phyloP scores from a whole-genome alignment of 805 yeast genomes.

The Candida argentea region DNA sequence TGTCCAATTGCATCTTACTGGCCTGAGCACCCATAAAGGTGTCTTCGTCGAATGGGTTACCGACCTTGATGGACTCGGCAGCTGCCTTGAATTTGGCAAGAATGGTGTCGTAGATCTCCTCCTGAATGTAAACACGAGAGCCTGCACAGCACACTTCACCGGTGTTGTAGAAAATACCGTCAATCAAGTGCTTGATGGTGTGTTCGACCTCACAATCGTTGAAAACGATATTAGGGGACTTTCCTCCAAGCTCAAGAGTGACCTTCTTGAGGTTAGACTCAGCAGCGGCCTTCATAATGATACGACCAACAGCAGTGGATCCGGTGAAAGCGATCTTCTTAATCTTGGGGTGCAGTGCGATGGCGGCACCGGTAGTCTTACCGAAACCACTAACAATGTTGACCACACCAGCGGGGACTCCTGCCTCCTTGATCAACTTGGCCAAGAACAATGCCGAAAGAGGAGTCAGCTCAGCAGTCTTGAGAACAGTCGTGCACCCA shows the following conservation, averaged over 20 bases:
- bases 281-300: constrained; percentile 73
- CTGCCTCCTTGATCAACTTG: constrained; percentile 64
- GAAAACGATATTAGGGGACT: constrained; percentile 85
- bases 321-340: constrained; percentile 94
- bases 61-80: constrained; percentile 52
- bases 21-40: constrained; percentile 91
- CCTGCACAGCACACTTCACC: constrained; percentile 97
- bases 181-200: constrained; percentile 65
- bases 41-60: constrained; percentile 74
- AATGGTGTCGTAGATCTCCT: constrained; percentile 69
- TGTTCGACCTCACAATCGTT: constrained; percentile 73
- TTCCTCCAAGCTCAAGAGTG: constrained; percentile 93
- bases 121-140: constrained; percentile 84
- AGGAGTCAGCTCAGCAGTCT: constrained; percentile 90
- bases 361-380: constrained; percentile 71
- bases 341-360: constrained; percentile 68
- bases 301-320: constrained; percentile 83
- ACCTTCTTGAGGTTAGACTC: constrained; percentile 76
- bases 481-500: constrained; percentile 81
- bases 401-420: constrained; percentile 85
- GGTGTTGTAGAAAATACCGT: constrained; percentile 85
- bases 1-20: constrained; percentile 66
- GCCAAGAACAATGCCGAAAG: constrained; percentile 74
- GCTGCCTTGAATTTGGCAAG: constrained; percentile 51
- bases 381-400: constrained; percentile 86